A percentile compares a stretch with the other conserved stretches of the same genome.
Conservation (phyloP, 768 basidiomycete species). For the Dendrothele bispora region DNA sequence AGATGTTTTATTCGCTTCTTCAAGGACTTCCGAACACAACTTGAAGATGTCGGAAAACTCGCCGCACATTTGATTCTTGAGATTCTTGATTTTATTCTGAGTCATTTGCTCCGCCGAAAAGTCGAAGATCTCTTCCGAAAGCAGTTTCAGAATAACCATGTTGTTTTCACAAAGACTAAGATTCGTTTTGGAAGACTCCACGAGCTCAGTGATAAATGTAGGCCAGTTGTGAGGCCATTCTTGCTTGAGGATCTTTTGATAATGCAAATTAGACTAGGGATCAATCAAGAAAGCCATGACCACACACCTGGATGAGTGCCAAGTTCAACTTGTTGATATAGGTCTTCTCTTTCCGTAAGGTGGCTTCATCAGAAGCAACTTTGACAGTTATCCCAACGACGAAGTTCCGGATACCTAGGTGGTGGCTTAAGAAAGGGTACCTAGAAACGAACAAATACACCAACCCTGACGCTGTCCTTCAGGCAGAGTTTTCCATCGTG, state of each 20-base stretch:
- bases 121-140: slow-evolving; percentile 99
- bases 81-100: slow-evolving; percentile 92
- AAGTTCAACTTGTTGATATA: slow-evolving; percentile 96
- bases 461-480: slow-evolving; percentile 90
- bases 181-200: slow-evolving; percentile 95
- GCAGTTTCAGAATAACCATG: slow-evolving; percentile 95
- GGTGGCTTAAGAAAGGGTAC: neutral
- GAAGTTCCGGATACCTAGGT: slow-evolving; percentile 90
- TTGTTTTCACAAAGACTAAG: slow-evolving; percentile 98
- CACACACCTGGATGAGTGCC: slow-evolving; percentile 84
- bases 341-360: slow-evolving; percentile 89
- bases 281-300: slow-evolving; percentile 1
- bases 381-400: slow-evolving; percentile 92
- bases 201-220: slow-evolving; percentile 93
- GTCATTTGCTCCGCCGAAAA: slow-evolving; percentile 99
- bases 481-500: slow-evolving; percentile 94
- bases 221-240: slow-evolving; percentile 99
- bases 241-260: slow-evolving; percentile 88
- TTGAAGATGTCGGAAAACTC: slow-evolving; percentile 98
- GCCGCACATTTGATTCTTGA: slow-evolving; percentile 98
- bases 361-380: slow-evolving; percentile 86
- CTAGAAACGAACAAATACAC: neutral
- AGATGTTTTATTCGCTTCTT: slow-evolving; percentile 94
- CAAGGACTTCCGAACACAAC: slow-evolving; percentile 93
- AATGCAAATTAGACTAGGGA: neutral